A percentile compares a stretch with the other conserved stretches of the same genome.
phyloP scores from a whole-genome alignment of 441 rosid genomes.

The Geranium incanum region DNA sequence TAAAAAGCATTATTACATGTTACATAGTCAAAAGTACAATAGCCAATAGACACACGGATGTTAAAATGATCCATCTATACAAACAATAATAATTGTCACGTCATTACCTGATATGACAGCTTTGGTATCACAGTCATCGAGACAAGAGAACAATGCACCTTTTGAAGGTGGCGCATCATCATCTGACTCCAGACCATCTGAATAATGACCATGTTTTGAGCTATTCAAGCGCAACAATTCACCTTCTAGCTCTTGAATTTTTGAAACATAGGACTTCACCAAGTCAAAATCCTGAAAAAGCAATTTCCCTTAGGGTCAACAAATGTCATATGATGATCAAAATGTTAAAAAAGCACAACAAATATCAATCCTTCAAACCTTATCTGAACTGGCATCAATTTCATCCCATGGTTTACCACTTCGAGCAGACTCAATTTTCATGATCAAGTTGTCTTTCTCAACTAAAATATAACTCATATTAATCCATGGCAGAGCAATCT shows the following conservation, averaged over 20 bases:
- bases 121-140: constrained; percentile 52
- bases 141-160: constrained; percentile 44
- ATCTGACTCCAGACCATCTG: constrained; percentile 45
- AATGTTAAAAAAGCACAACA: constrained; percentile 11
- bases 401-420: constrained; percentile 90
- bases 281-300: constrained; percentile 59
- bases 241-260: constrained; percentile 89
- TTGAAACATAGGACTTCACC: constrained; percentile 59
- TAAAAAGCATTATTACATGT: no score
- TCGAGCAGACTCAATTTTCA: constrained; percentile 74
- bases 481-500: no score
- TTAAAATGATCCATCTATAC: background rate
- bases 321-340: background rate
- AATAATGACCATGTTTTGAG: constrained; percentile 32
- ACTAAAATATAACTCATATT: constrained; percentile 33
- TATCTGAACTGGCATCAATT: constrained; percentile 47
- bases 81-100: background rate
- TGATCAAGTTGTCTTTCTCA: constrained; percentile 73
- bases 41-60: background rate
- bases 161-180: constrained; percentile 52
- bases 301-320: constrained; percentile 19
- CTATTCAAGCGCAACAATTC: constrained; percentile 53
- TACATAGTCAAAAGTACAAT: no score
- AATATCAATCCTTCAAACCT: constrained; percentile 34
- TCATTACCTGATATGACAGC: constrained; percentile 44